Base-by-base conservation (phyloP, 192 early-diverging fungal species). In the Podila clonocystis region DNA sequence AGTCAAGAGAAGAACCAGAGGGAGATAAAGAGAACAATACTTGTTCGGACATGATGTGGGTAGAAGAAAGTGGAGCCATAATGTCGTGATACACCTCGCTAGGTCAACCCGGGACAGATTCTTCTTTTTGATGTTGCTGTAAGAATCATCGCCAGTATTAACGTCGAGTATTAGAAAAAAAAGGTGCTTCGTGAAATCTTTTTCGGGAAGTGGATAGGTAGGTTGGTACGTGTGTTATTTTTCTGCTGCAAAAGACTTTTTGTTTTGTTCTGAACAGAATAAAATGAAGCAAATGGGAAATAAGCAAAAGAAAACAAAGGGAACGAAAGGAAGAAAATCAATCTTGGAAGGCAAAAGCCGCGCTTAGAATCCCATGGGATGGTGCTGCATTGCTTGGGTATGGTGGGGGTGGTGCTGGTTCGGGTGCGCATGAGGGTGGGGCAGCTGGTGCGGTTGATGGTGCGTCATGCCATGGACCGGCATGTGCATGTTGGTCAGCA, bases 281-380 rank as follows among this genome's bases (percentile, higher is more conserved):
- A 36, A 36, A 36, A 36, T 34, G 19, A 52, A 33, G 30, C 26
- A 66, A 52, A 11, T 9, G 52, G 65, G 19, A 11, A 3, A 36
- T 26, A 34, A 50, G 33, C 26, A 31, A 33, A 49, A 22, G 63
- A 52, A 57, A 36, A 57, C 36, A 50, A 19, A 57, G 28, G 2
- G 50, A 17, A 49, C 52, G 38, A 28, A 33, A 36, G 13, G 24
- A 72, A 33, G 50, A 67, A 24, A 64, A n/a, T n/a, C 41, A 64
- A 45, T 64, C 13, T 15, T 65, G 36, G 24, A 24, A 34, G 36
- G 29, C 22, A 19, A 29, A 50, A 49, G 17, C 5, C 19, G 19
- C n/a, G 15, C 58, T 80, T 69, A 80, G 65, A 80, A 80, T 58
- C 77, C 77, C 70, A 80, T 64, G 20, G 77, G 77, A n/a, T 80